phyloP scores from a whole-genome alignment of 805 yeast species.

The Diddensiella transvaalensis region DNA sequence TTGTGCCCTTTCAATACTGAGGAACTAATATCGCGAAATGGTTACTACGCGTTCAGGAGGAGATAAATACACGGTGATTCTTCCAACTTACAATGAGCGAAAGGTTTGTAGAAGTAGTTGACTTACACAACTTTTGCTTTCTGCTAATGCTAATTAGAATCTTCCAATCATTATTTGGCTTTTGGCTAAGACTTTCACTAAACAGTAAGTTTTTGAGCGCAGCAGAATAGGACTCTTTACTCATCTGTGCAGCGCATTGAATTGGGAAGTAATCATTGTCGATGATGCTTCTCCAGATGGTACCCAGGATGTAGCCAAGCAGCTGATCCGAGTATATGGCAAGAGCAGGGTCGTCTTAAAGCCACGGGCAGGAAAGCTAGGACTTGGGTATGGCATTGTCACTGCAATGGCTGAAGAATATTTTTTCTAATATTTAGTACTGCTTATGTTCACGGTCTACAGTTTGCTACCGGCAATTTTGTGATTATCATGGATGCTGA shows the following conservation, averaged over 20 bases:
- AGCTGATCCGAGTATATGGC: slow-evolving; percentile 46
- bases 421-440: slow-evolving; percentile 35
- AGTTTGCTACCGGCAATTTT: slow-evolving; percentile 66
- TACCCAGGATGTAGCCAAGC: slow-evolving; percentile 66
- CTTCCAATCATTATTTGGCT: slow-evolving; percentile 68
- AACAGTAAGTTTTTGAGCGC: slow-evolving; percentile 27
- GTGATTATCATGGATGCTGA: slow-evolving; percentile 84
- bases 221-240: background rate
- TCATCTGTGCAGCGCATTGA: slow-evolving; percentile 38
- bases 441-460: slow-evolving; percentile 74
- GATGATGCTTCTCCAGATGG: slow-evolving; percentile 83
- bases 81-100: slow-evolving; percentile 76
- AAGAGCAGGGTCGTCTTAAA: slow-evolving; percentile 56
- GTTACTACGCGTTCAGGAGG: background rate
- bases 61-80: slow-evolving; percentile 65
- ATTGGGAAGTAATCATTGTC: slow-evolving; percentile 76
- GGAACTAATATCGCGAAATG: no score
- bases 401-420: background rate
- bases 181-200: slow-evolving; percentile 62
- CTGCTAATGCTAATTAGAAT: slow-evolving; percentile 31
- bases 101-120: slow-evolving; percentile 30
- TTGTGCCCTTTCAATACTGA: no score
- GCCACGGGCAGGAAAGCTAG: slow-evolving; percentile 74
- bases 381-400: slow-evolving; percentile 52
- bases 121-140: background rate